Conservation (phyloP, 1,284 basidiomycete species). For the Puccinia brachypodii region DNA sequence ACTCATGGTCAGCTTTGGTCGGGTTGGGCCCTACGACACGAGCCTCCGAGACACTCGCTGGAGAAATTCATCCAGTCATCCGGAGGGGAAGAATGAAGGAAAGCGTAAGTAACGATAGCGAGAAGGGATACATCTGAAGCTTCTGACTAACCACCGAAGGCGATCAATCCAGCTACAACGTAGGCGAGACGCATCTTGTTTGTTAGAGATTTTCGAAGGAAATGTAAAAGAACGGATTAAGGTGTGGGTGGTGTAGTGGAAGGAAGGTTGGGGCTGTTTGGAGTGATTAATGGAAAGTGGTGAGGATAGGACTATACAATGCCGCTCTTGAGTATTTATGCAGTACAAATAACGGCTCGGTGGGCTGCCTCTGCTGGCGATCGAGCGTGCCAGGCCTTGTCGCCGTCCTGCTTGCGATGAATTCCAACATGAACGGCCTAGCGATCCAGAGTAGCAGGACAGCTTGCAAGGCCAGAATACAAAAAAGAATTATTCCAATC, state of each 20-base stretch:
- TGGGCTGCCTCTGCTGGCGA: neutral
- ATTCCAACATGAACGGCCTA: neutral
- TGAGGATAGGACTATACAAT: neutral
- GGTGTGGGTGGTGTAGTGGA: neutral
- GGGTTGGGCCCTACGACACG: neutral
- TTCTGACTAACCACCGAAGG: neutral
- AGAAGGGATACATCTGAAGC: neutral
- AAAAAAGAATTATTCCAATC: too few relatives aligned
- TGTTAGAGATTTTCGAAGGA: neutral
- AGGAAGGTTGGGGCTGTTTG: too few relatives aligned
- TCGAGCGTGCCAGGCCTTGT: neutral
- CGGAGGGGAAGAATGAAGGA: neutral
- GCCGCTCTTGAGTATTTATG: neutral
- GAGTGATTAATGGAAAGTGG: neutral
- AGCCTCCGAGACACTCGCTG: neutral
- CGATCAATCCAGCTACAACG: conserved; percentile 20
- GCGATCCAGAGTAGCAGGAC: neutral
- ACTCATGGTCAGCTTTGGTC: too few relatives aligned
- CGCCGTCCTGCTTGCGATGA: neutral
- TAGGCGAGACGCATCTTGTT: conserved; percentile 6
- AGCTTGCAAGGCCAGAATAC: neutral
- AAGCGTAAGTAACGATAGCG: neutral
- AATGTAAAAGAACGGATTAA: neutral
- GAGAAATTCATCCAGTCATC: too few relatives aligned
- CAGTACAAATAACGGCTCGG: neutral